Base-by-base conservation (phyloP, 2,329 filamentous ascomycete species). In the Albifimbria verrucaria region DNA sequence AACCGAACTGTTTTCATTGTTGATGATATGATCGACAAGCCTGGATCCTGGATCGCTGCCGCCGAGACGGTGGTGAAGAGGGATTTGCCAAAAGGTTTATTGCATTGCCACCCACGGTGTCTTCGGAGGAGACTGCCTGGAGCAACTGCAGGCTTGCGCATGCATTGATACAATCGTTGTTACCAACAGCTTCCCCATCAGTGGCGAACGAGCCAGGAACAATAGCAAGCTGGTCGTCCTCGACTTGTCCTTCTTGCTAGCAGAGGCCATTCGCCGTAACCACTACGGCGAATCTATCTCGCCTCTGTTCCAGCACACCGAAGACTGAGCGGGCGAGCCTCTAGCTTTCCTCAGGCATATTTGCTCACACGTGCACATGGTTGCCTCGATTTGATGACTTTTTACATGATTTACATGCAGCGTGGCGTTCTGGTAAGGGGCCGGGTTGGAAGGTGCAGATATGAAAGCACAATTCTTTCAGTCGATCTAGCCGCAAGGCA, bases 1-100 rank as follows among this genome's bases (percentile, higher is more conserved):
- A 86, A 90, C 67, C 85, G 90, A 54, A 87, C 90, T 0, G 94
- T 97, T 51, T 88, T 99, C 68, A 92, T 99, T 56, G 89, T 99
- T 48, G 94, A 99, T 69, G 94, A 99, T 69, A 97, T 99, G 89
- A 97, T 99, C 65, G 94, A 99, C 75, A 97, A 96, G 75, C 87
- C 92, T 10, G 90, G 89, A 15, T 96, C 91, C 7, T 99, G 94
- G 94, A 95, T 99, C 61, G 93, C 93, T 6, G 94, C 94, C 7
- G 94, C 94, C 12, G 94, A 99, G 77, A 96, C 92, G 1, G 93
- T 96, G 2, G 90, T 96, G 50, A 97, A 97, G 78, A 85, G 89
- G 58, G 95, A 94, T 59, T 83, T 85, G 44, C 94, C 94, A 1
- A 96, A 94, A 89, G 72, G 94, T 99, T 32, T 97, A 96, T 73